These are phyloP conservation scores for Hemisphaericaspora subhashii DNA, from an alignment of 1,139 yeast genomes.

Conservation along the genomic window DNA sequence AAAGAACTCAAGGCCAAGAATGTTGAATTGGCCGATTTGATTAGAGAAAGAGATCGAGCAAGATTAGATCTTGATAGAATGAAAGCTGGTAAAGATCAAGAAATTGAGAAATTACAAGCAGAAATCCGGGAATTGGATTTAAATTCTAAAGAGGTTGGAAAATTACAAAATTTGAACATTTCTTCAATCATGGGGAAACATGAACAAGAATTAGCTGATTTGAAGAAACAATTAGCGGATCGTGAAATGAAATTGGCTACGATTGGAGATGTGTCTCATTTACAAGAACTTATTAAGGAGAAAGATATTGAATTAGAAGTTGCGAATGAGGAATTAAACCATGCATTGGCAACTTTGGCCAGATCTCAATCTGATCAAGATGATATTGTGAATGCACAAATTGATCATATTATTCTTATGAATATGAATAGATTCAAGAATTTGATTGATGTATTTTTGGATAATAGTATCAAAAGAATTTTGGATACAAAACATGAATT, in stretches of 20 bases:
- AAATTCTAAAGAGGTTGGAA: conserved; percentile 62
- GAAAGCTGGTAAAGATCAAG: conserved; percentile 65
- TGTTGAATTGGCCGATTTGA: conserved; percentile 83
- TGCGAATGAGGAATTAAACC: conserved; percentile 76
- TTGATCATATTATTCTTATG: conserved; percentile 52
- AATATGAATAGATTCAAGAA: conserved; percentile 53
- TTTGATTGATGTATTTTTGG: conserved; percentile 72
- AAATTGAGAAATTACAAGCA: conserved; percentile 65
- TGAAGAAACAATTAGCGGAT: conserved; percentile 38
- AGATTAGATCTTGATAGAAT: conserved; percentile 77
- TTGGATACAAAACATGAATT: conserved; percentile 75
- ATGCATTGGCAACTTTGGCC: conserved; percentile 62
- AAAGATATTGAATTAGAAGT: conserved; percentile 81
- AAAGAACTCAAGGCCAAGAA: conserved; percentile 84
- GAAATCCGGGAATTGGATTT: conserved; percentile 64
- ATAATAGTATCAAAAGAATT: conserved; percentile 67
- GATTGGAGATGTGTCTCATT: conserved; percentile 24
- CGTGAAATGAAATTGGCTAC: conserved; percentile 23
- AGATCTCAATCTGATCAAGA: conserved; percentile 56
- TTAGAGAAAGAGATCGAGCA: conserved; percentile 88
- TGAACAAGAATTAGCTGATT: conserved; percentile 50
- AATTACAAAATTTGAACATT: conserved; percentile 66
- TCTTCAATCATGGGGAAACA: conserved; percentile 63
- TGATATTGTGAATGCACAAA: conserved; percentile 56
- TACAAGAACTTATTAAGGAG: conserved; percentile 55